These are phyloP conservation scores for Aspergillus haitiensis DNA, from an alignment of 495 filamentous ascomycete genomes.

Conservation along the genomic window DNA sequence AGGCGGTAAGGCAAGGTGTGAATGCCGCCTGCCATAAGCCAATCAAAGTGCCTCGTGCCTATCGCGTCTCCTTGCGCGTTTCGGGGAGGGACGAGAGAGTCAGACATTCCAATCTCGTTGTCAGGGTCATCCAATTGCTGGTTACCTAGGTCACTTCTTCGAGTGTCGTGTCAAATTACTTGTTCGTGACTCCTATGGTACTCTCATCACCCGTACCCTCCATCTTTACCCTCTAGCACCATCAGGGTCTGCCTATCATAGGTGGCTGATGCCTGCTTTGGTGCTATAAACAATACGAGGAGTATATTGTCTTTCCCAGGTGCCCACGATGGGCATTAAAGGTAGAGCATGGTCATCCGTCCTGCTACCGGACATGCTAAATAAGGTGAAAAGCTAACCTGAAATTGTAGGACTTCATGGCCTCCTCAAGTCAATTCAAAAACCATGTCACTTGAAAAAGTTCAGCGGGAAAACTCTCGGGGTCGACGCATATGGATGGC, in stretches of 20 bases:
- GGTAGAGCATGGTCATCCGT: constrained; percentile 41
- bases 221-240: constrained; percentile 13
- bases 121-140: constrained; percentile 19
- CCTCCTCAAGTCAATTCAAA: constrained; percentile 93
- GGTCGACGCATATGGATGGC: constrained; percentile 97
- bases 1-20: constrained; percentile 22
- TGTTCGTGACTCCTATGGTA: constrained; percentile 5
- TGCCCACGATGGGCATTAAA: constrained; percentile 67
- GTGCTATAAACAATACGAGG: constrained; percentile 30
- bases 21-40: constrained; percentile 18
- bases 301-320: constrained; percentile 34
- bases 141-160: constrained; percentile 5
- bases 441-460: constrained; percentile 79
- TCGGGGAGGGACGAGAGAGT: constrained; percentile 16
- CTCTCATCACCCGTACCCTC: constrained; percentile 3
- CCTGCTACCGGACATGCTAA: neutral
- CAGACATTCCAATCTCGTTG: constrained; percentile 33
- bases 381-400: constrained; percentile 1
- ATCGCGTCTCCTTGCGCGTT: constrained; percentile 31
- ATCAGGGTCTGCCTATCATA: constrained; percentile 1
- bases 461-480: constrained; percentile 87
- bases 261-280: constrained; percentile 23
- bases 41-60: constrained; percentile 19
- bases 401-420: constrained; percentile 71
- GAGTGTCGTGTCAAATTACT: constrained; percentile 2